Evolutionary conservation across 192 early-diverging fungal species (phyloP).

Genomic region (Linderina pennispora): DNA sequence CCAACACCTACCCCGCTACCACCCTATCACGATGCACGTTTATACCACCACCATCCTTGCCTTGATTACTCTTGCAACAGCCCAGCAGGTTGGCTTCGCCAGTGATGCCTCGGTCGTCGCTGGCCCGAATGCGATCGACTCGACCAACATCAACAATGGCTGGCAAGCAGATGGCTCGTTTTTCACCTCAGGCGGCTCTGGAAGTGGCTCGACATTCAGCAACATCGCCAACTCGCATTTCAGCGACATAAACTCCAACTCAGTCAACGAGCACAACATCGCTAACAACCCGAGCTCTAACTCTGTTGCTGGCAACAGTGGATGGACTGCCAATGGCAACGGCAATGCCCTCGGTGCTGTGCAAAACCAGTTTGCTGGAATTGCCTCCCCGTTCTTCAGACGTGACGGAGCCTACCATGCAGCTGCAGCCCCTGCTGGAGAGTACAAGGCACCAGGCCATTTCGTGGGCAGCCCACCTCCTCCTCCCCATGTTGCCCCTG

Average conservation of each 20-base stretch:
- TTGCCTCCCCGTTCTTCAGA: conserved; percentile 1
- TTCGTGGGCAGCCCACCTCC: not conserved
- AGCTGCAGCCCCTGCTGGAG: conserved; percentile 1
- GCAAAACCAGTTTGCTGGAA: conserved; percentile 12
- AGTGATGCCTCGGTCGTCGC: conserved; percentile 8
- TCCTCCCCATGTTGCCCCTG: not conserved
- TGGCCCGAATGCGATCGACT: conserved; percentile 20
- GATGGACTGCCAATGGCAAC: conserved; percentile 29
- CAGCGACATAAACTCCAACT: conserved; percentile 13
- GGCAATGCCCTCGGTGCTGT: conserved; percentile 13
- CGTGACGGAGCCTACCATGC: conserved; percentile 7
- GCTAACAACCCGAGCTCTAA: conserved; percentile 18
- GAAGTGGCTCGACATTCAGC: conserved; percentile 12
- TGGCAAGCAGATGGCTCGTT: conserved; percentile 16
- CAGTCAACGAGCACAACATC: conserved; percentile 12
- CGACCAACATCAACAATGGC: conserved; percentile 31
- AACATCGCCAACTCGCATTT: conserved; percentile 14
- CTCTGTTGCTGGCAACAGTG: conserved; percentile 16
- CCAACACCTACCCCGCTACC: too few species aligned
- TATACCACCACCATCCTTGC: conserved; percentile 7
- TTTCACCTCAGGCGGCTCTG: conserved; percentile 2
- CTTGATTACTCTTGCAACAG: conserved; percentile 7
- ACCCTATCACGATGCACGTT: too few species aligned
- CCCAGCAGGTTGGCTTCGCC: conserved; percentile 22
- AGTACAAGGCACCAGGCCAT: too few species aligned